Evolutionary conservation across 805 yeast species (phyloP), one percentile per base, ranked within the genome.

Genomic region (Yamadazyma paraphyllophila): DNA sequence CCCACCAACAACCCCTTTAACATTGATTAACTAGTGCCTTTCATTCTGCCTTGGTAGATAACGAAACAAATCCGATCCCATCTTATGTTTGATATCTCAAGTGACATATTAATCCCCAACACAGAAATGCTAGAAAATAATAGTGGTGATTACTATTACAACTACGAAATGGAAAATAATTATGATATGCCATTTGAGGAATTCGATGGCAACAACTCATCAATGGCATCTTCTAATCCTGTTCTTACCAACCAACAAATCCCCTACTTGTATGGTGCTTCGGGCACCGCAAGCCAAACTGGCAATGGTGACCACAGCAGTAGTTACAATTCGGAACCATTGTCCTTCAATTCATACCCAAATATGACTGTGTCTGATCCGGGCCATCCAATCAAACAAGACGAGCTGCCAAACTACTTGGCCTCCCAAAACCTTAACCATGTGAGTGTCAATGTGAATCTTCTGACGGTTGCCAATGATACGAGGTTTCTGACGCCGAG

Each of bases 71-170:
- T 11, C 13, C 15, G 27, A 12, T 17, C 29, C 14, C n/a, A 15
- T 6, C 32, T 14, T 25, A 50, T 50, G 53, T 50, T 50, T 37
- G 47, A 50, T 44, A 43, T 47, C 32, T 39, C 48, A 16, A 50
- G 50, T 42, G 53, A 50, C n/a, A 50, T 47, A 4, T n/a, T 50
- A 25, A 50, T 38, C 26, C 49, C 50, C 15, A 35, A 42, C 41
- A 34, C 41, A 33, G 48, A 46, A 40, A 39, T 47, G 45, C 44
- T 44, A 34, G 43, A 50, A 31, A 50, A 46, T 39, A 50, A 45
- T 42, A 43, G 41, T 38, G 42, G 37, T 38, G 42, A 49, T 43
- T 43, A 48, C 42, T 43, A 50, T 31, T 44, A 44, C 36, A 44
- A 49, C 36, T 48, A 48, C 33, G 39, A 44, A n/a, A 26, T 15